phyloP scores from a whole-genome alignment of 1,139 yeast species.

The Magnusiomyces clavatus region DNA sequence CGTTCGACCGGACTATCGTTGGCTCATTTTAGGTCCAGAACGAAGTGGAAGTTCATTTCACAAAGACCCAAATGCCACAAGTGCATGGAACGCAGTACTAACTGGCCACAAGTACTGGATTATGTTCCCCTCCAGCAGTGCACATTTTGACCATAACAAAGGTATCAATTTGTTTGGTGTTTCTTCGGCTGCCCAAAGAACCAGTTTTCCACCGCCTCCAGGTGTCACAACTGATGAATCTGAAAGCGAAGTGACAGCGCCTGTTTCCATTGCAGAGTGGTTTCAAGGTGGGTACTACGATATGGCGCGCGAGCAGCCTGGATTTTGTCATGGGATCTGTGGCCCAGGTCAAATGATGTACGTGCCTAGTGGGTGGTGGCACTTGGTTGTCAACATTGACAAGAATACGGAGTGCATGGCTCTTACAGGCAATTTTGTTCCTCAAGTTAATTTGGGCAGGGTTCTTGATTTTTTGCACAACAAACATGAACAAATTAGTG shows the following conservation, averaged over 20 bases:
- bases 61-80: constrained; percentile 84
- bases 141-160: background rate
- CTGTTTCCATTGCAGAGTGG: constrained; percentile 89
- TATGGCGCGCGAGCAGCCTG: constrained; percentile 38
- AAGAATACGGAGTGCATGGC: constrained; percentile 48
- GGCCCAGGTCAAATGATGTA: constrained; percentile 79
- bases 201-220: constrained; percentile 51
- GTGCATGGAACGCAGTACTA: constrained; percentile 82
- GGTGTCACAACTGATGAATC: constrained; percentile 73
- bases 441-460: constrained; percentile 44
- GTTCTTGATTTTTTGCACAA: constrained; percentile 62
- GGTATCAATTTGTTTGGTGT: background rate
- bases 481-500: constrained; percentile 66
- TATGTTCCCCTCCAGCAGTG: constrained; percentile 62
- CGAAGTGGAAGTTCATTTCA: constrained; percentile 86
- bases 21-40: constrained; percentile 80
- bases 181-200: background rate
- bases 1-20: constrained; percentile 81
- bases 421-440: constrained; percentile 82
- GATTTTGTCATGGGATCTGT: constrained; percentile 61
- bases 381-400: constrained; percentile 73
- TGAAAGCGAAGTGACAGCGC: constrained; percentile 88
- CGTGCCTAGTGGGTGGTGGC: constrained; percentile 98
- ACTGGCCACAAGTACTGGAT: constrained; percentile 79
- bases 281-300: constrained; percentile 72